Evolutionary conservation across 495 filamentous ascomycete genomes (phyloP), one percentile per base, ranked within the genome.

Genomic region (Sporormia fimetaria): DNA sequence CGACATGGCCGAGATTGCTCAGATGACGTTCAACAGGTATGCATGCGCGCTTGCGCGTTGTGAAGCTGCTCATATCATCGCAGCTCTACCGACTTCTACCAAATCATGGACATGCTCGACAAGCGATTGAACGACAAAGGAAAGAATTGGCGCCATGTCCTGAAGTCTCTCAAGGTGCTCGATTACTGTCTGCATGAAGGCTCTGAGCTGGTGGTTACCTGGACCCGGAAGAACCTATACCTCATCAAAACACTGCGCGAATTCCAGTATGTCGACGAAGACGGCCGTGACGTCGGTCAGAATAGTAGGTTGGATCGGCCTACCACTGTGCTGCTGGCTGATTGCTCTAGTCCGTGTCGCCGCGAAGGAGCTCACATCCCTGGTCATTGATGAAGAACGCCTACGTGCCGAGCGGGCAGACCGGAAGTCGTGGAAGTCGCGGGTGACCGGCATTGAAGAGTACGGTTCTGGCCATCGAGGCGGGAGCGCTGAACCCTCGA

Each of bases 71-170:
- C 33, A 58, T 45, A 14, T 0, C n/a, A 4, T 10, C 12, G 28
- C 56, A 94, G 87, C 57, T 83, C 82, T n/a, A 86, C 78, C 57
- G 90, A 95, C 62, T 99, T 96, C 64, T 92, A 93, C 68, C 87
- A 99, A 57, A 94, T 99, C 53, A 94, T 99, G 79, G 92, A 96
- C 62, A 99, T 99, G 90, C 69, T 99, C 45, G 92, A 96, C 64
- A 96, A 96, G 69, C 81, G 92, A 44, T 69, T 99, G 53, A 99
- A 99, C 53, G 92, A 99, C 60, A 99, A 99, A 62, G 92, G 92
- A 54, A 99, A 94, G 71, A 99, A 99, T 62, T 99, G 92, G 92
- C 78, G 92, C 52, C 92, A 99, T 62, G 92, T 99, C 3, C 69
- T 99, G 39, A 99, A 99, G 66, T 90, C 87, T 20, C 66, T 99